Evolutionary conservation across 148 eudicot genomes (phyloP).

Genomic region (Cornus florida): DNA sequence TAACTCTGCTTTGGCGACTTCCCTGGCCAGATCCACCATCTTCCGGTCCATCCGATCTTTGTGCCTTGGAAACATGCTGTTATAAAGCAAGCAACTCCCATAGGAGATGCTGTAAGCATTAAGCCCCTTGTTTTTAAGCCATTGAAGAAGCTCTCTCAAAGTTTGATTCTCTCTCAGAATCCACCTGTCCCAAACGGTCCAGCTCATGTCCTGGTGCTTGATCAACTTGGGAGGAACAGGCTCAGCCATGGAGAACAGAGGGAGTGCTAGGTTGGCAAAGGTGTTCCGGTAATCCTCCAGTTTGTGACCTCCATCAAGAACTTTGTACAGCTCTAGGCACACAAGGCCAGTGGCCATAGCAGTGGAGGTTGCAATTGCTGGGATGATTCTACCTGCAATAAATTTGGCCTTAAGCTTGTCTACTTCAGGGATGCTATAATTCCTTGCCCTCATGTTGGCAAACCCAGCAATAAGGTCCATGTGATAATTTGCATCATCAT

Average conservation of each 20-base stretch:
- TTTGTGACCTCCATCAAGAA: constrained; percentile 45
- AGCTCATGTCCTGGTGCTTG: constrained; percentile 63
- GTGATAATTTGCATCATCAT: constrained; percentile 62
- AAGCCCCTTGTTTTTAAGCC: constrained; percentile 61
- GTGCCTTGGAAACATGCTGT: constrained; percentile 58
- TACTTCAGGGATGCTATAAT: constrained; percentile 56
- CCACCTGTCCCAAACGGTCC: constrained; percentile 76
- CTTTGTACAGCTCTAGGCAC: constrained; percentile 66
- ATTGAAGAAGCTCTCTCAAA: constrained; percentile 55
- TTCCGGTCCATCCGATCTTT: constrained; percentile 56
- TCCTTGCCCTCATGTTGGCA: constrained; percentile 77
- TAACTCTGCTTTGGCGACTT: constrained; percentile 53
- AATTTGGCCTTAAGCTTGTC: constrained; percentile 65
- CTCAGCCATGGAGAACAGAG: constrained; percentile 60
- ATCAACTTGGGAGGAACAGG: constrained; percentile 62
- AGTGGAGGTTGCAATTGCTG: constrained; percentile 59
- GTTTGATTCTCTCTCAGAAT: constrained; percentile 44
- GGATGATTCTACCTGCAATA: constrained; percentile 66
- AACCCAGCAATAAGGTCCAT: constrained; percentile 69
- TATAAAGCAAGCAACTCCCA: constrained; percentile 68
- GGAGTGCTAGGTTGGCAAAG: constrained; percentile 62
- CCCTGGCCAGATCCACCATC: constrained; percentile 46
- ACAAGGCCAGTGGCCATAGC: constrained; percentile 67
- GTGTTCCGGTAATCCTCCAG: constrained; percentile 67
- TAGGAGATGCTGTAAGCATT: constrained; percentile 67